Conservation (phyloP, 202 grass and related monocot species). For the Carex sylvatica region DNA sequence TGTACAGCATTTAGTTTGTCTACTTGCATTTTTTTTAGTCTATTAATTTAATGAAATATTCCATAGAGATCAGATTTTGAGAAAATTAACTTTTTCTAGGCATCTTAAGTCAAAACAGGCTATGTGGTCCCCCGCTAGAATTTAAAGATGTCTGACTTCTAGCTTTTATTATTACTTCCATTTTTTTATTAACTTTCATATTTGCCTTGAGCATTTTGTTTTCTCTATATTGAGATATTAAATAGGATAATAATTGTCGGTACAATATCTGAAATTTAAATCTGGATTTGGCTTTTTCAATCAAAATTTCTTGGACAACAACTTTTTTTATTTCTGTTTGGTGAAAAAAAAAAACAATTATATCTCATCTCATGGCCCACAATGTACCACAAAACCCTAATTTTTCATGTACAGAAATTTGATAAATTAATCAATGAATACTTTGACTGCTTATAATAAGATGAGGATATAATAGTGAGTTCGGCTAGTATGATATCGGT, state of each 20-base stretch:
- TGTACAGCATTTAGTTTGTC: neutral
- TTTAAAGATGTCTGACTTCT: neutral
- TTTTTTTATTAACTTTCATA: neutral
- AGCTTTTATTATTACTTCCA: neutral
- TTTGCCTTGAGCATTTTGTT: neutral
- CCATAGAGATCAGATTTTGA: neutral
- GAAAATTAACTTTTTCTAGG: neutral
- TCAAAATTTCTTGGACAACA: neutral
- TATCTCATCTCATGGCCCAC: neutral
- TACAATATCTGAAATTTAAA: neutral
- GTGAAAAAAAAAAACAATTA: neutral
- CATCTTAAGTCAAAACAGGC: conserved; percentile 11
- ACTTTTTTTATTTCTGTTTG: neutral
- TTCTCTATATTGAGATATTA: conserved; percentile 1
- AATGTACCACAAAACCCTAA: neutral
- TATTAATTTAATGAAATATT: neutral
- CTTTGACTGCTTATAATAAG: neutral
- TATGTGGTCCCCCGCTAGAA: neutral
- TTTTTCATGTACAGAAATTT: neutral
- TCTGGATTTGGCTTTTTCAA: neutral
- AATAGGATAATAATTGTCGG: neutral
- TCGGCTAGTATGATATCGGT: too few relatives aligned
- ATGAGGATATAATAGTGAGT: neutral
- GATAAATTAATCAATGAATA: neutral
- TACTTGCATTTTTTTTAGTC: neutral